A percentile compares a stretch with the other conserved stretches of the same genome.
phyloP scores from a whole-genome alignment of 2,329 filamentous ascomycete genomes.

The Huntiella bhutanensis region DNA sequence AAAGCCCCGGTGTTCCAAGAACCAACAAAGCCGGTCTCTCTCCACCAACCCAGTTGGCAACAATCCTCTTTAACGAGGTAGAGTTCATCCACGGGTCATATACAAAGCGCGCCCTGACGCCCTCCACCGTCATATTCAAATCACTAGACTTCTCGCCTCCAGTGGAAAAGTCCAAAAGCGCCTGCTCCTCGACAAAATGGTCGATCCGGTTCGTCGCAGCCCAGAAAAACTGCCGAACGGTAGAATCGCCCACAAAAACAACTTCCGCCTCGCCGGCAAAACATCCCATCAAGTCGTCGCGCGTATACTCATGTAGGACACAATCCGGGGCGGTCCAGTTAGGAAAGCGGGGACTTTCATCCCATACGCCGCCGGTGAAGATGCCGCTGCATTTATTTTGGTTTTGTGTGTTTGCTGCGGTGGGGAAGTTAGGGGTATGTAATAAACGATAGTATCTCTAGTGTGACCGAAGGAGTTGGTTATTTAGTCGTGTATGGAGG shows the following conservation, averaged over 20 bases:
- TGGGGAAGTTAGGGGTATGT: background rate
- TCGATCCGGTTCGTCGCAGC: slow-evolving; percentile 31
- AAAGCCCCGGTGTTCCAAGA: slow-evolving; percentile 34
- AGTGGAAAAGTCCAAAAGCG: slow-evolving; percentile 19
- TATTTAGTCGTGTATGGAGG: too few species aligned
- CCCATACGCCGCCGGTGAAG: slow-evolving; percentile 32
- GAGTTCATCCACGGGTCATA: slow-evolving; percentile 45
- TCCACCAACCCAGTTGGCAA: slow-evolving; percentile 16
- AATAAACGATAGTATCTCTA: too few species aligned
- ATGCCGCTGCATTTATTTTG: slow-evolving; percentile 26
- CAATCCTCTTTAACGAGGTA: slow-evolving; percentile 15
- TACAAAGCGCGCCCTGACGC: slow-evolving; percentile 32
- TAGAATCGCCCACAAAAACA: slow-evolving; percentile 43
- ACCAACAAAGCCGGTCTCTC: slow-evolving; percentile 27
- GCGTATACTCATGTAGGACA: slow-evolving; percentile 35
- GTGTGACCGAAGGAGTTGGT: too few species aligned
- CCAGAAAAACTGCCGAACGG: slow-evolving; percentile 41
- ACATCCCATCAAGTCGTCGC: slow-evolving; percentile 32
- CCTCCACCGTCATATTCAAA: slow-evolving; percentile 20
- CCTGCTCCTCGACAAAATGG: slow-evolving; percentile 19
- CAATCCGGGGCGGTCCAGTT: slow-evolving; percentile 44
- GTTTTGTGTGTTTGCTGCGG: background rate
- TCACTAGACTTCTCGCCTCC: slow-evolving; percentile 24
- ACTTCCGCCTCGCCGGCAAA: slow-evolving; percentile 27
- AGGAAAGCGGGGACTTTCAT: slow-evolving; percentile 15